Conservation (phyloP, 169 alveolate genomes). For the Theileria orientalis region DNA sequence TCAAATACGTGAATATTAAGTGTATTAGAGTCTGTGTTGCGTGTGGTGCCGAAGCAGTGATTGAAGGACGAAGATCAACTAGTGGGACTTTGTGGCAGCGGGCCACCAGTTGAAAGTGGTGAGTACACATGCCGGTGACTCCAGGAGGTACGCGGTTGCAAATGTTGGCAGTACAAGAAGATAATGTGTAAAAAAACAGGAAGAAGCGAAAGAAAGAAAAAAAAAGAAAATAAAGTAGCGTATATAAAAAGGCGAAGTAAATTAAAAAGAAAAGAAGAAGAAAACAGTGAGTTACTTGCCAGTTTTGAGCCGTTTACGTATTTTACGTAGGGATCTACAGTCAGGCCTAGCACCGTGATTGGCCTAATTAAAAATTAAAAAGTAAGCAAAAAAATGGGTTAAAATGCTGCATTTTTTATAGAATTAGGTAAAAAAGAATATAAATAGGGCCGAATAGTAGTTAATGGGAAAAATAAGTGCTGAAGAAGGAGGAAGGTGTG, state of each 20-base stretch:
- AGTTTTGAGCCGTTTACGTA: conserved; percentile 60
- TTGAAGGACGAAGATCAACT: not conserved
- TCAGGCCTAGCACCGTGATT: conserved; percentile 66
- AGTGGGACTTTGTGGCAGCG: too few species aligned
- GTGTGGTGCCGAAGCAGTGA: not conserved
- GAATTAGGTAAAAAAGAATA: not conserved
- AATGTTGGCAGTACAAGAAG: too few species aligned
- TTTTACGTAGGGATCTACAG: conserved; percentile 55
- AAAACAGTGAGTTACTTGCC: too few species aligned
- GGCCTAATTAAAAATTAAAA: conserved; percentile 18
- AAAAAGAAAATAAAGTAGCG: too few species aligned
- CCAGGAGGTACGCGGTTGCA: too few species aligned
- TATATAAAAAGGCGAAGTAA: too few species aligned
- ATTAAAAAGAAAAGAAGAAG: too few species aligned
- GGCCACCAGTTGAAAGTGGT: too few species aligned
- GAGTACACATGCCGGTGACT: too few species aligned
- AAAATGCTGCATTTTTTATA: not conserved
- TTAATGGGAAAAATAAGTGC: not conserved
- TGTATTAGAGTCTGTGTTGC: not conserved
- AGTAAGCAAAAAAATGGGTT: not conserved
- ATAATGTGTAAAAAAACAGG: too few species aligned
- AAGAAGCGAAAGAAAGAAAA: too few species aligned
- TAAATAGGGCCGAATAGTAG: not conserved
- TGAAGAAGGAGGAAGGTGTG: not conserved
- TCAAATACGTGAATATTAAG: not conserved